phyloP scores from a whole-genome alignment of 176 grass and related monocot species.

The Dactylis glomerata region DNA sequence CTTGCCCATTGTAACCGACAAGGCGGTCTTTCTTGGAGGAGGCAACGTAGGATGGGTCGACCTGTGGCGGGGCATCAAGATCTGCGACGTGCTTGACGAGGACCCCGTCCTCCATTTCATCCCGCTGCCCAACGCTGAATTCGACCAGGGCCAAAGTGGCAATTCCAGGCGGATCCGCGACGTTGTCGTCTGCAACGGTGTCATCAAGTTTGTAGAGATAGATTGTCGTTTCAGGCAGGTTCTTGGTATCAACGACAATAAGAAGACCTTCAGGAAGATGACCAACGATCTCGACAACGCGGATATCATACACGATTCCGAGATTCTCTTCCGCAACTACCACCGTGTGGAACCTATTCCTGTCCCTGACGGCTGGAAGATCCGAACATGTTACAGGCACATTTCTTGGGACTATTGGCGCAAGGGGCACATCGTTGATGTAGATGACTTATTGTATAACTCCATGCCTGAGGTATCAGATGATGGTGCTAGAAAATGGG shows the following conservation, averaged over 20 bases:
- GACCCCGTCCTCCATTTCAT: background rate
- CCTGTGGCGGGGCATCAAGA: background rate
- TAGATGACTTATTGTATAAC: background rate
- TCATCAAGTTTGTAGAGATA: background rate
- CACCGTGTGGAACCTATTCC: background rate
- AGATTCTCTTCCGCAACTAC: background rate
- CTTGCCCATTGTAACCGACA: background rate
- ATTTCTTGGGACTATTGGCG: background rate
- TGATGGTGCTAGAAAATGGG: background rate
- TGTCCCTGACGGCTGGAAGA: background rate
- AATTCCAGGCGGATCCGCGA: background rate
- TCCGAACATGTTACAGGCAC: background rate
- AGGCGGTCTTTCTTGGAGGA: background rate
- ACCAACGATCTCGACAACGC: background rate
- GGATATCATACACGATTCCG: background rate
- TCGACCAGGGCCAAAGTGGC: background rate
- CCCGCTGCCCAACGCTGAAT: background rate
- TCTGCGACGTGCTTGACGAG: background rate
- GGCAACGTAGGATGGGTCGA: background rate
- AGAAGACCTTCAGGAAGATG: background rate
- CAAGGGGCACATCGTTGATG: background rate
- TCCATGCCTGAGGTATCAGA: background rate
- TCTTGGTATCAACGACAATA: background rate
- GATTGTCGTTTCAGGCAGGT: background rate
- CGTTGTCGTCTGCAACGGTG: background rate